A percentile compares a stretch with the other conserved stretches of the same genome.
Evolutionary conservation across 1,284 basidiomycete species (phyloP).

Genomic region (Ustilago nuda): DNA sequence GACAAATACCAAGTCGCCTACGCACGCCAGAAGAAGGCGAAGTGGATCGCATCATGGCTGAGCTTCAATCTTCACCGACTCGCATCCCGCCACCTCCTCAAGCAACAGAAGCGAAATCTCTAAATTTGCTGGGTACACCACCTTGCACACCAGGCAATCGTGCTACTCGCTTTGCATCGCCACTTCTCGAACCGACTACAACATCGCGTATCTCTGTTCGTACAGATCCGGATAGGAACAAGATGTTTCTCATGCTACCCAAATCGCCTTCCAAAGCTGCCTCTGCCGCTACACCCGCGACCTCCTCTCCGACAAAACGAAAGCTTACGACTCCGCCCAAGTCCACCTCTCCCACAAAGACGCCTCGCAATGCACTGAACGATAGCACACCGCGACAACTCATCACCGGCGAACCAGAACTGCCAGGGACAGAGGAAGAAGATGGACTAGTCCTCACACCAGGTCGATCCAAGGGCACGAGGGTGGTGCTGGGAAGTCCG

Average conservation of each 20-base stretch:
- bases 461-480: constrained; percentile 32
- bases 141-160: constrained; percentile 24
- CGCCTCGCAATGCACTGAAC: constrained; percentile 15
- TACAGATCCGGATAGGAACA: constrained; percentile 55
- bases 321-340: constrained; percentile 35
- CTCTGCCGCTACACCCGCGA: not conserved
- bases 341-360: constrained; percentile 37
- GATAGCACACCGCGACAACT: constrained; percentile 20
- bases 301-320: constrained; percentile 28
- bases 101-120: constrained; percentile 4
- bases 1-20: constrained; percentile 25
- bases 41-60: constrained; percentile 45
- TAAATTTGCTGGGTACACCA: constrained; percentile 37
- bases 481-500: constrained; percentile 38
- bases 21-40: constrained; percentile 43
- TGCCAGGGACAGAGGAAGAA: constrained; percentile 34
- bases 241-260: constrained; percentile 45
- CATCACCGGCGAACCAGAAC: constrained; percentile 36
- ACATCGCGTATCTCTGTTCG: constrained; percentile 51
- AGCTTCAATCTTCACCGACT: constrained; percentile 17
- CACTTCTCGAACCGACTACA: constrained; percentile 44
- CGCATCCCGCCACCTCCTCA: constrained; percentile 10
- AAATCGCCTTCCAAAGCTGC: constrained; percentile 16
- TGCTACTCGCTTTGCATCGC: constrained; percentile 11
- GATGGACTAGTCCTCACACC: constrained; percentile 54